Conservation (phyloP, 305 asterid species). For the Fraxinus nigra region DNA sequence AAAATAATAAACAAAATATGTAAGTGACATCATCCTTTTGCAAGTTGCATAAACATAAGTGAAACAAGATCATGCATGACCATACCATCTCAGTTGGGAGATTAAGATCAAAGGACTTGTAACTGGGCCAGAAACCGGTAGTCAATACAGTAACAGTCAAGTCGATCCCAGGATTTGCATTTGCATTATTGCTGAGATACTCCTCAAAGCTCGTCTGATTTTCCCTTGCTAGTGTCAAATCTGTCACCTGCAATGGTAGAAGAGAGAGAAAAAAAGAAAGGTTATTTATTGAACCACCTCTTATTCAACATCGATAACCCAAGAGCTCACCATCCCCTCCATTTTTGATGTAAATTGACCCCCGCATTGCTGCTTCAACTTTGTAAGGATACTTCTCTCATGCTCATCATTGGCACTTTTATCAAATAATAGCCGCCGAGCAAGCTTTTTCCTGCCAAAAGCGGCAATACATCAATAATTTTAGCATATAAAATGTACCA, state of each 20-base stretch:
- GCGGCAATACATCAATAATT: background rate
- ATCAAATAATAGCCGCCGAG: conserved; percentile 86
- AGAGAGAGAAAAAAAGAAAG: conserved; percentile 9
- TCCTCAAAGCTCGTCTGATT: conserved; percentile 87
- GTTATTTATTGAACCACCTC: background rate
- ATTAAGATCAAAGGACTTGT: conserved; percentile 90
- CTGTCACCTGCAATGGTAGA: conserved; percentile 69
- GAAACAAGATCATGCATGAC: conserved; percentile 1
- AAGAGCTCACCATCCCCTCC: conserved; percentile 91
- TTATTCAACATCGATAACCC: background rate
- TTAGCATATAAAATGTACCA: background rate
- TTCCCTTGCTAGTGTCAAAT: conserved; percentile 93
- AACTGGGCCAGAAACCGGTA: conserved; percentile 98
- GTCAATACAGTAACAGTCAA: conserved; percentile 94
- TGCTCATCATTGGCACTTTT: conserved; percentile 98
- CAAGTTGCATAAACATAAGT: background rate
- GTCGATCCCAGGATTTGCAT: conserved; percentile 85
- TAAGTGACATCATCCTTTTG: conserved; percentile 1
- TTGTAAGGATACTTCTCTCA: conserved; percentile 90
- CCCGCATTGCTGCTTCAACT: conserved; percentile 95
- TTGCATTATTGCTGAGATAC: conserved; percentile 56
- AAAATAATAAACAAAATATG: conserved; percentile 8
- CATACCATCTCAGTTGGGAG: conserved; percentile 94
- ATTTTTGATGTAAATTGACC: conserved; percentile 94
- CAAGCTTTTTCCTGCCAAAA: conserved; percentile 81